Percentiles rank a stretch among this genome's conserved stretches.
These are phyloP conservation scores for Anthracocystis panici-leucophaei DNA, from an alignment of 1,284 basidiomycete species.

Conservation along the genomic window DNA sequence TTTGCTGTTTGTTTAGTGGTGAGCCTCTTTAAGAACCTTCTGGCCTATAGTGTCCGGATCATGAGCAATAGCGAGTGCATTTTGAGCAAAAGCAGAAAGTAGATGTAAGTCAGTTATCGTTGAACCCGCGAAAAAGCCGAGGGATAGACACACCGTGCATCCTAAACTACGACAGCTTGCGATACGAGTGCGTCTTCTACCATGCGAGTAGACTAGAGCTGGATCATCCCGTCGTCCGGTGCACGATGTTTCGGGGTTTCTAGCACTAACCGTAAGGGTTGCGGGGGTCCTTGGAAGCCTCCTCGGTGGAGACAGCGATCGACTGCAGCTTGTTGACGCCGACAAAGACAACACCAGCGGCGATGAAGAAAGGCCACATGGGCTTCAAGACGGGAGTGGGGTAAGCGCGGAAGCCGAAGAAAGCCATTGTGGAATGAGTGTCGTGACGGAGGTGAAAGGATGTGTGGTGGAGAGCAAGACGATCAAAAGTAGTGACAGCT, in stretches of 20 bases:
- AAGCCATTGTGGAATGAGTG: constrained; percentile 44
- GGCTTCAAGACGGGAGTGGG: constrained; percentile 67
- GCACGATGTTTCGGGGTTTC: not conserved
- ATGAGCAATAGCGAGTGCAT: not conserved
- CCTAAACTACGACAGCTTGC: not conserved
- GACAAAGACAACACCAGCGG: constrained; percentile 63
- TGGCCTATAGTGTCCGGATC: constrained; percentile 38
- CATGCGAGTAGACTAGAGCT: not conserved
- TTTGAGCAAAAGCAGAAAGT: not conserved
- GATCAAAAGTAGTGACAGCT: not conserved
- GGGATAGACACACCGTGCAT: not conserved
- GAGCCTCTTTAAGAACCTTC: constrained; percentile 55
- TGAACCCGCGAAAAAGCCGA: not conserved
- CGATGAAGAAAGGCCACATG: constrained; percentile 66
- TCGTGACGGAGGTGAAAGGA: constrained; percentile 6
- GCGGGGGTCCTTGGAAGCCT: constrained; percentile 66
- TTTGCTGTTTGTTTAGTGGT: constrained; percentile 40
- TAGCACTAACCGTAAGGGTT: constrained; percentile 66
- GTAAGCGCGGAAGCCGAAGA: constrained; percentile 67
- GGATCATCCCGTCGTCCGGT: not conserved
- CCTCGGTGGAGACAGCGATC: constrained; percentile 57
- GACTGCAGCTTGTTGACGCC: constrained; percentile 64
- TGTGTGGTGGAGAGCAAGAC: constrained; percentile 1
- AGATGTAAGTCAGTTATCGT: constrained; percentile 2
- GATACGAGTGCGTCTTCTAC: not conserved